Evolutionary conservation across 2,329 filamentous ascomycete species (phyloP).

Genomic region (Aspergillus ruber): DNA sequence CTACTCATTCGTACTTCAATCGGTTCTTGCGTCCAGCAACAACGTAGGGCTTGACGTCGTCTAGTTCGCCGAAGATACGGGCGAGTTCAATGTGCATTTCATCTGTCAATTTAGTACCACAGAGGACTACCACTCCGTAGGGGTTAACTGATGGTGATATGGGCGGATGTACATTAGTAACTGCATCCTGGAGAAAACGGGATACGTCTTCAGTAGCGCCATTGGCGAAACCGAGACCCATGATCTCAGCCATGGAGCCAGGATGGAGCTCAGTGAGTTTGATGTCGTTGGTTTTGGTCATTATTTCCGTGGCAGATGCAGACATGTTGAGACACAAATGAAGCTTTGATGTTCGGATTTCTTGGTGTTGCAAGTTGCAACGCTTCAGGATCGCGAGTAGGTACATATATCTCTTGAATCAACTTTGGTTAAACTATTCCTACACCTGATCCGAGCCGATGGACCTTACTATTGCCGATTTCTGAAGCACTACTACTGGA

Average conservation of each 20-base stretch:
- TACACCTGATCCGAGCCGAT: too few relatives aligned
- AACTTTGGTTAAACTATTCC: too few relatives aligned
- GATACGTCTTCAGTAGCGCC: neutral
- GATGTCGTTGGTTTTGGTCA: neutral
- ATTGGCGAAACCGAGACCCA: neutral
- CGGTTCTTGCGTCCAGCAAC: conserved; percentile 42
- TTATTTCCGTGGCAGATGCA: too few relatives aligned
- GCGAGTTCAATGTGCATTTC: conserved; percentile 48
- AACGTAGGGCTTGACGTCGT: conserved; percentile 49
- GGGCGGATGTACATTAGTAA: neutral
- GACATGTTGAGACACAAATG: too few relatives aligned
- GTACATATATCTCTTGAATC: too few relatives aligned
- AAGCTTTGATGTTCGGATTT: too few relatives aligned
- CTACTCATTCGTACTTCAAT: conserved; percentile 45
- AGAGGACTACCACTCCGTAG: conserved; percentile 46
- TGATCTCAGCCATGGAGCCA: neutral
- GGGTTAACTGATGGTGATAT: neutral
- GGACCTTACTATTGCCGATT: too few relatives aligned
- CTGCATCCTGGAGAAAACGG: neutral
- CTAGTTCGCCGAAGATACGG: conserved; percentile 49
- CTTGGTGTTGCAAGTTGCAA: too few relatives aligned
- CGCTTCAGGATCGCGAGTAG: too few relatives aligned
- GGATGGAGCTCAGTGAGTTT: neutral
- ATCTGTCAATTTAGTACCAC: conserved; percentile 47
- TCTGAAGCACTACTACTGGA: too few relatives aligned